Percentiles rank a stretch among this genome's conserved stretches.
Evolutionary conservation across 305 asterid genomes (phyloP).

Genomic region (Solanum aculeatissimum): DNA sequence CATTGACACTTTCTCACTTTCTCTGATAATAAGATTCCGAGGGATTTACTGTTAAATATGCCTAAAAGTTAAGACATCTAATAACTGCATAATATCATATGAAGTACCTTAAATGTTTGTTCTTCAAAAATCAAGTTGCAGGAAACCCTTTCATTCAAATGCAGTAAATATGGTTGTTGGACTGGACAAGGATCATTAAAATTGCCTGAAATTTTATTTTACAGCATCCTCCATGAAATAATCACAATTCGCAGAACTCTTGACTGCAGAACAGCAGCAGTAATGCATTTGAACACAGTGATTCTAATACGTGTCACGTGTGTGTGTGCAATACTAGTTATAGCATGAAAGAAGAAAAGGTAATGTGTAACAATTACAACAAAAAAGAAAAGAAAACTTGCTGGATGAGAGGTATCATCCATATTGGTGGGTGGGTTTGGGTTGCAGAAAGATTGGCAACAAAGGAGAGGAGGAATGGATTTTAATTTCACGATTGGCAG

Average conservation of each 20-base stretch:
- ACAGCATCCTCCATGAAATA: neutral
- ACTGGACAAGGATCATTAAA: neutral
- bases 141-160: neutral
- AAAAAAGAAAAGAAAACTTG: neutral
- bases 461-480: neutral
- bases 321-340: neutral
- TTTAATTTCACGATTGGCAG: neutral
- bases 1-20: neutral
- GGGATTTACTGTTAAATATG: neutral
- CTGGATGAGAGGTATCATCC: neutral
- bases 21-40: neutral
- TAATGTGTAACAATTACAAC: neutral
- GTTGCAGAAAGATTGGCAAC: neutral
- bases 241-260: neutral
- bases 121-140: neutral
- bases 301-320: neutral
- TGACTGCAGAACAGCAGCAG: neutral
- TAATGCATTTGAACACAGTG: neutral
- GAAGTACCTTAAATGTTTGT: neutral
- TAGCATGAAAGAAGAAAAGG: neutral
- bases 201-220: neutral
- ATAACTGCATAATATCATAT: neutral
- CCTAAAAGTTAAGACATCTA: neutral
- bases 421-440: neutral
- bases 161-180: neutral